Percentiles rank a stretch among this genome's conserved stretches.
Evolutionary conservation across 2,329 filamentous ascomycete genomes (phyloP).

Genomic region (Beauveria scarabaeidicola): DNA sequence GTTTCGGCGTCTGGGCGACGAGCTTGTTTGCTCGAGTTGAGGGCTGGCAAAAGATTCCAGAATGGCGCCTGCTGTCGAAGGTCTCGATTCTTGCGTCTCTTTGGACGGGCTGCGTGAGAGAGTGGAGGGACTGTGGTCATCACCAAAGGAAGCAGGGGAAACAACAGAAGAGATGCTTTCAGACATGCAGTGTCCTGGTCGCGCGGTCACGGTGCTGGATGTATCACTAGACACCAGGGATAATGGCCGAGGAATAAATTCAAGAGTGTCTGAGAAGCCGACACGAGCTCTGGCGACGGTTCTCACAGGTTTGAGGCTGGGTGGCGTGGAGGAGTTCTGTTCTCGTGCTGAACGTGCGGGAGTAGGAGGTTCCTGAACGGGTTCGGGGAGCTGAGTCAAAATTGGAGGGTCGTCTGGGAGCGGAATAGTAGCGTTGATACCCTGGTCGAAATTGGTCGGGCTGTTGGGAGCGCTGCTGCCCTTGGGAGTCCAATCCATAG

Average conservation of each 20-base stretch:
- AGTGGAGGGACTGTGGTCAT: slow-evolving; percentile 32
- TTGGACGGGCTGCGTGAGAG: slow-evolving; percentile 32
- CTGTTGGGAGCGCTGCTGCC: slow-evolving; percentile 59
- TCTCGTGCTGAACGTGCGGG: not conserved
- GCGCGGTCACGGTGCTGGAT: slow-evolving; percentile 64
- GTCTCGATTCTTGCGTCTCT: slow-evolving; percentile 43
- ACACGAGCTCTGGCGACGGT: slow-evolving; percentile 53
- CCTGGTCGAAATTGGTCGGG: slow-evolving; percentile 38
- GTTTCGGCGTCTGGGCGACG: slow-evolving; percentile 44
- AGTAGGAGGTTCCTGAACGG: slow-evolving; percentile 6
- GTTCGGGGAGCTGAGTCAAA: slow-evolving; percentile 12
- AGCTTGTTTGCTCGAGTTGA: slow-evolving; percentile 11
- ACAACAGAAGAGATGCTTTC: slow-evolving; percentile 74
- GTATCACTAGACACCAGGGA: slow-evolving; percentile 81
- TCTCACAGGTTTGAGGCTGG: slow-evolving; percentile 20
- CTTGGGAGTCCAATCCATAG: slow-evolving; percentile 40
- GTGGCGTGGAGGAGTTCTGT: not conserved
- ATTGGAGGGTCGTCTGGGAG: slow-evolving; percentile 7
- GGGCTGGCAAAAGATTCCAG: slow-evolving; percentile 39
- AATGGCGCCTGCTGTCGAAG: slow-evolving; percentile 64
- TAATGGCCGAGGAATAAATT: slow-evolving; percentile 74
- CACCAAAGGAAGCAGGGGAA: slow-evolving; percentile 42
- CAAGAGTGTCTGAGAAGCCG: slow-evolving; percentile 75
- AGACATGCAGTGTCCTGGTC: slow-evolving; percentile 62
- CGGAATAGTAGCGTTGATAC: slow-evolving; percentile 8